Base-by-base conservation (phyloP, 805 yeast genomes). In the Ogataea pini region DNA sequence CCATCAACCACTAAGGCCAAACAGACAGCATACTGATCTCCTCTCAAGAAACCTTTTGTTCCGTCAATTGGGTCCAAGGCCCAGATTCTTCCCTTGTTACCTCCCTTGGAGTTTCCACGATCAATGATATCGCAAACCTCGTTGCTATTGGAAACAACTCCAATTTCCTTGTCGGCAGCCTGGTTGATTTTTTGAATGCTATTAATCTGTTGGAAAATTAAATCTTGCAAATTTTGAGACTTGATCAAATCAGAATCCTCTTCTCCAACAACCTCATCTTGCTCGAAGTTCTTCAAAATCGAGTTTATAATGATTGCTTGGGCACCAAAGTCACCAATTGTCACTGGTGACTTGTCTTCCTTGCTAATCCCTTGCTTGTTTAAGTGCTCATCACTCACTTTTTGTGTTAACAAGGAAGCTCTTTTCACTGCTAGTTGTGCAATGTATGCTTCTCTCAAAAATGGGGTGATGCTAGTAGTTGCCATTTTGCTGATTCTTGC, bases 51-150 rank as follows among this genome's bases (percentile, higher is more conserved):
- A 0, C 99, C 99, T 65, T 85, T 94, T 17, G 99, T 94, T 7
- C 99, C 99, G 63, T 94, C 99, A 52, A 94, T 91, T 33, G 99
- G 99, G 63, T 94, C 99, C 61, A 94, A 72, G 0, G 97, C 96
- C 99, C 99, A 94, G 64, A 89, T 82, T 52, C 99, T 75, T 19
- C 96, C 96, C 31, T 67, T 72, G 27, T 70, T 57, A 4, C 97
- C 96, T 46, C 97, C 98, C 52, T 75, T 65, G 33, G 86, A 87
- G 60, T 79, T 76, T 41, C 99, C 99, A 50, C 75, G 69, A 63
- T 90, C 96, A 48, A 94, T 86, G 20, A 85, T 75, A 5, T 78
- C 73, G 55, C 78, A 77, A 42, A 92, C 75, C 27, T 78, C 75
- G 1, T 75, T 72, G 27, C 77, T 62, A 3, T 73, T 62, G 9